These are phyloP conservation scores for Gardenia jasminoides DNA, from an alignment of 257 asterid species.

Conservation along the genomic window DNA sequence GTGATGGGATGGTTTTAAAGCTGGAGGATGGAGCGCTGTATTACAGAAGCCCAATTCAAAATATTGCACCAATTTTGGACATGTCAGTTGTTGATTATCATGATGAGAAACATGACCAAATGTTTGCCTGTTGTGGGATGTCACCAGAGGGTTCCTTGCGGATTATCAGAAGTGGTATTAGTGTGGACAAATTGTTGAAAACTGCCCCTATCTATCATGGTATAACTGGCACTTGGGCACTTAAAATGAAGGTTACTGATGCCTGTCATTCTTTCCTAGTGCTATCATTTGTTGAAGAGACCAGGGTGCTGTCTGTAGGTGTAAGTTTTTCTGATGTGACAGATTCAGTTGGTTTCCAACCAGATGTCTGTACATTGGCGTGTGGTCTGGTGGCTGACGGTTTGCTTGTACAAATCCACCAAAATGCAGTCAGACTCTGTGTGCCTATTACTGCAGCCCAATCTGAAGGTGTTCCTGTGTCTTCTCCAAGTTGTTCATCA, in stretches of 20 bases:
- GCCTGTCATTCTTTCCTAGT: slow-evolving; percentile 86
- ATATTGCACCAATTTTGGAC: slow-evolving; percentile 91
- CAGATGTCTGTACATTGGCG: slow-evolving; percentile 88
- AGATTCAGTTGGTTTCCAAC: slow-evolving; percentile 79
- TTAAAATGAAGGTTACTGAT: slow-evolving; percentile 70
- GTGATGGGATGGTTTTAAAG: slow-evolving; percentile 90
- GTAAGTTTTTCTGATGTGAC: slow-evolving; percentile 92
- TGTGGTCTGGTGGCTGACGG: slow-evolving; percentile 90
- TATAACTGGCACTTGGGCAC: slow-evolving; percentile 88
- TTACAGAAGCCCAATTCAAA: slow-evolving; percentile 77
- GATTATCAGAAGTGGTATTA: slow-evolving; percentile 87
- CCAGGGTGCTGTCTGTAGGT: slow-evolving; percentile 96
- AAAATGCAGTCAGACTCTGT: slow-evolving; percentile 75
- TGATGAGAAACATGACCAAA: slow-evolving; percentile 84
- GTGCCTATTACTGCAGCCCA: slow-evolving; percentile 53
- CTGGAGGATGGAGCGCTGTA: slow-evolving; percentile 65
- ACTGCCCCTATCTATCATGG: slow-evolving; percentile 90
- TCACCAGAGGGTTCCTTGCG: slow-evolving; percentile 91
- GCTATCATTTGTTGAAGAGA: slow-evolving; percentile 91
- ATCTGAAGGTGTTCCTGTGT: slow-evolving; percentile 51
- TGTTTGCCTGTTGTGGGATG: slow-evolving; percentile 98
- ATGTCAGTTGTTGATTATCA: slow-evolving; percentile 77
- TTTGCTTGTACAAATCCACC: slow-evolving; percentile 78
- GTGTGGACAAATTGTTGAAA: slow-evolving; percentile 84
- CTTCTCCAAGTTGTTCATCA: slow-evolving; percentile 57